Percentiles rank a stretch among this genome's conserved stretches.
Conservation (phyloP, 495 filamentous ascomycete species). For the Hypoxylon cercidicola region DNA sequence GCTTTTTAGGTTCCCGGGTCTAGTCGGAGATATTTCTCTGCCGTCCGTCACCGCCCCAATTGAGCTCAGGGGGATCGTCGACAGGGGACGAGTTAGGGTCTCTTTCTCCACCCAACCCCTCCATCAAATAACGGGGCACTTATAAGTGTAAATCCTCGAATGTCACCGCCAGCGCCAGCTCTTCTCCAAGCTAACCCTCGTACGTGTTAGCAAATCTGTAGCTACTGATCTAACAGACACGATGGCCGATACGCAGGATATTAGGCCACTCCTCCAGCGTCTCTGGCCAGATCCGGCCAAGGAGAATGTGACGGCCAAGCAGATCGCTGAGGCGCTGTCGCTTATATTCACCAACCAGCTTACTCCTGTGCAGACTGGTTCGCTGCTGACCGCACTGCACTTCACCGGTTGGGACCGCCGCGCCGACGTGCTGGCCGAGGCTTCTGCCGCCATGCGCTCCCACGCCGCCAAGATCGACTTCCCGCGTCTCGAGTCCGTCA, state of each 20-base stretch:
- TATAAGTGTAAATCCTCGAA: conserved; percentile 19
- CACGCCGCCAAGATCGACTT: conserved; percentile 63
- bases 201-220: no score
- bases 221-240: neutral
- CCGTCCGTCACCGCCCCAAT: conserved; percentile 21
- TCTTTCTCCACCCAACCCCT: conserved; percentile 14
- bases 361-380: conserved; percentile 82
- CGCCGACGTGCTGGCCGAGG: conserved; percentile 81
- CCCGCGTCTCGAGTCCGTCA: conserved; percentile 47
- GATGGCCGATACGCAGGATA: conserved; percentile 62
- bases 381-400: conserved; percentile 87
- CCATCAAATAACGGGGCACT: conserved; percentile 27
- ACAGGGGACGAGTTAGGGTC: neutral
- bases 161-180: no score
- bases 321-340: conserved; percentile 88
- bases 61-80: neutral
- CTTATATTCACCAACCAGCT: conserved; percentile 88
- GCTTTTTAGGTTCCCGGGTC: neutral
- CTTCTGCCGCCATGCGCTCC: conserved; percentile 72
- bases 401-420: conserved; percentile 83
- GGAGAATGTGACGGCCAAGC: conserved; percentile 76
- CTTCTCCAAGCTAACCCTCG: no score
- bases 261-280: conserved; percentile 81
- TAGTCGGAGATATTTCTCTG: conserved; percentile 20
- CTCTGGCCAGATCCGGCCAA: conserved; percentile 77